Conservation (phyloP, 2,329 filamentous ascomycete genomes). For the Calonectria pseudoturangicola region DNA sequence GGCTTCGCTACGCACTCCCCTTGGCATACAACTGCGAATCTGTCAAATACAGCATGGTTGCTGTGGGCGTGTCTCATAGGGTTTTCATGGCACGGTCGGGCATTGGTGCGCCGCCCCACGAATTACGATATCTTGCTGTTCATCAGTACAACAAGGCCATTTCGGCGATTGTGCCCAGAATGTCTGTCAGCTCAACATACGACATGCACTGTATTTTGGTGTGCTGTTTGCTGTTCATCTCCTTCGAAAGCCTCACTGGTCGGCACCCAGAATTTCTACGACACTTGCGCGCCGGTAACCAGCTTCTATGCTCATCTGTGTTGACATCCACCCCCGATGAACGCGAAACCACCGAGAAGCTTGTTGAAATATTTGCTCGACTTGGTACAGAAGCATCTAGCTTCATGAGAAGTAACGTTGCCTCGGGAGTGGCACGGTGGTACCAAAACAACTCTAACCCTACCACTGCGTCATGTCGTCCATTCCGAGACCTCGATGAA, state of each 20-base stretch:
- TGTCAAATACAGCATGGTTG: not conserved
- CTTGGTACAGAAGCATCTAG: not conserved
- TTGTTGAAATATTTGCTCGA: not conserved
- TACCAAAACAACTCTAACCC: not conserved
- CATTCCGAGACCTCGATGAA: not conserved
- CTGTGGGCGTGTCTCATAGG: not conserved
- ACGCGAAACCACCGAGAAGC: not conserved
- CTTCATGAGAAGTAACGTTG: not conserved
- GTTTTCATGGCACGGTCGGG: not conserved
- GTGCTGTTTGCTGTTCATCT: not conserved
- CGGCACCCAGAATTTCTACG: not conserved
- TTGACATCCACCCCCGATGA: not conserved
- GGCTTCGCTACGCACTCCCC: not conserved
- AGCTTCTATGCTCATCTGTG: not conserved
- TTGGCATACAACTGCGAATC: not conserved
- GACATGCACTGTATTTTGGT: not conserved
- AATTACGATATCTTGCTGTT: not conserved
- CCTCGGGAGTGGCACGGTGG: not conserved
- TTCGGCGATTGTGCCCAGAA: not conserved
- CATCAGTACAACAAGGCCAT: conserved; percentile 1
- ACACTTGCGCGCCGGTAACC: not conserved
- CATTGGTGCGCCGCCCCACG: not conserved
- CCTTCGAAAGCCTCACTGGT: not conserved
- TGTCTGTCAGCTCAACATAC: not conserved
- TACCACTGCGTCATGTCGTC: not conserved